A percentile compares a stretch with the other conserved stretches of the same genome.
These are phyloP conservation scores for Blastocystis sp. DNA, from an alignment of 352 stramenopile species.

Conservation along the genomic window DNA sequence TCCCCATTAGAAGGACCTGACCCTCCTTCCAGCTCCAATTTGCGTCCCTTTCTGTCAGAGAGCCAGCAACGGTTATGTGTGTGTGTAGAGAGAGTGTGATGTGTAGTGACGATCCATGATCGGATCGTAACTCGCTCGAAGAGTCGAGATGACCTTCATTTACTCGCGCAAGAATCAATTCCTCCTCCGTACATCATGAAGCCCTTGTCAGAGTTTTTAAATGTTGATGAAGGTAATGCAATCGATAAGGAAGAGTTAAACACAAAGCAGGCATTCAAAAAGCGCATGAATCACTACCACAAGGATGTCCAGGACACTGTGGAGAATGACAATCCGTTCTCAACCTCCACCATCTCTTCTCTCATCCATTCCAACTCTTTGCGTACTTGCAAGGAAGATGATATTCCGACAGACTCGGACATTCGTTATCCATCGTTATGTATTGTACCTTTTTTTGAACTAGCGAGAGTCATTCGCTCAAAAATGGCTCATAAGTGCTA, in stretches of 20 bases:
- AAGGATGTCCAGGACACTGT: not conserved
- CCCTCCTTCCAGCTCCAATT: not conserved
- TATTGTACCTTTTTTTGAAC: slow-evolving; percentile 41
- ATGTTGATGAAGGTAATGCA: not conserved
- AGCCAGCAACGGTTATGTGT: not conserved
- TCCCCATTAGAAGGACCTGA: not conserved
- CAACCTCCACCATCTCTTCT: not conserved
- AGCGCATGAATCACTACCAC: not conserved
- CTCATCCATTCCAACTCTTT: not conserved
- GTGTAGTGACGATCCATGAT: not conserved
- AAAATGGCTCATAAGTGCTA: not conserved
- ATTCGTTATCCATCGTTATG: slow-evolving; percentile 41
- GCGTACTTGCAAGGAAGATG: not conserved
- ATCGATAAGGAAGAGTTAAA: not conserved
- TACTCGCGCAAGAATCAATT: not conserved
- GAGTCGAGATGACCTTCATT: not conserved
- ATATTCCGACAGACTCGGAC: not conserved
- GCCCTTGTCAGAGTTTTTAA: not conserved
- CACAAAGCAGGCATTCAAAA: slow-evolving; percentile 11
- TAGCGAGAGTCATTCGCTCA: not conserved
- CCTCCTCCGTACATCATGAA: slow-evolving; percentile 28
- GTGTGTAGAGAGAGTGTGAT: not conserved
- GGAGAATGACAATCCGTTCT: slow-evolving; percentile 21
- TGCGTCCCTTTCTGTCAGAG: not conserved
- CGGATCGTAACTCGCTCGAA: not conserved